Evolutionary conservation across 345 rosid species (phyloP), one percentile per base, ranked within the genome.

Genomic region (Brassica cretica): DNA sequence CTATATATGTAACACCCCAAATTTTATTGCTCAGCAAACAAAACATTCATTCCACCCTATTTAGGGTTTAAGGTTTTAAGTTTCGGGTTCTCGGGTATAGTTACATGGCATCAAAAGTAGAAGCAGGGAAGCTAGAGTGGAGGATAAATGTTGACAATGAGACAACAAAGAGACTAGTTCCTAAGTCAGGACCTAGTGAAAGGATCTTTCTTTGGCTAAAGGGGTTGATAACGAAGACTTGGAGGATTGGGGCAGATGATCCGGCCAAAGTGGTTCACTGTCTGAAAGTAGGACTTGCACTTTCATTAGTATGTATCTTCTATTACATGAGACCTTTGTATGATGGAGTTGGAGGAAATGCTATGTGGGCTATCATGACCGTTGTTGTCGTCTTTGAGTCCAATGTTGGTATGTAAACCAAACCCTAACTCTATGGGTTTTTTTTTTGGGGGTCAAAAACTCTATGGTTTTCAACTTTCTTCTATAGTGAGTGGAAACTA

Each of bases 321-420:
- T 89, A 89, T 83, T 91, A 88, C 77, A 78, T 80, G 89, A 85
- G 89, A 77, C 93, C 97, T 60, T 82, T 91, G 77, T 86, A 86
- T 67, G 85, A 87, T 21, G 88, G 89, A 15, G 73, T 88, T 67
- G 92, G 94, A 64, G 86, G 89, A 8, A 88, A 85, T 82, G 90
- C 88, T 29, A 83, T 88, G 87, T 91, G 93, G 94, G 94, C 94
- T 46, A 81, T 91, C 37, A 89, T 91, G 91, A 89, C 94, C 0
- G 97, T 89, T 39, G 93, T 89, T 2, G 91, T 89, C 8, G 96
- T 91, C 70, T 91, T 90, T 29, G 91, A 89, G 63, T 79, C 81
- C 79, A 87, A 86, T 27, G 85, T 88, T 0, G 93, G 94, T 92
- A 62, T 37, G 90, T 79, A 66, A 79, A 69, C 66, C 18, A 74